These are phyloP conservation scores for Coemansia erecta DNA, from an alignment of 192 early-diverging fungal species.

Conservation along the genomic window DNA sequence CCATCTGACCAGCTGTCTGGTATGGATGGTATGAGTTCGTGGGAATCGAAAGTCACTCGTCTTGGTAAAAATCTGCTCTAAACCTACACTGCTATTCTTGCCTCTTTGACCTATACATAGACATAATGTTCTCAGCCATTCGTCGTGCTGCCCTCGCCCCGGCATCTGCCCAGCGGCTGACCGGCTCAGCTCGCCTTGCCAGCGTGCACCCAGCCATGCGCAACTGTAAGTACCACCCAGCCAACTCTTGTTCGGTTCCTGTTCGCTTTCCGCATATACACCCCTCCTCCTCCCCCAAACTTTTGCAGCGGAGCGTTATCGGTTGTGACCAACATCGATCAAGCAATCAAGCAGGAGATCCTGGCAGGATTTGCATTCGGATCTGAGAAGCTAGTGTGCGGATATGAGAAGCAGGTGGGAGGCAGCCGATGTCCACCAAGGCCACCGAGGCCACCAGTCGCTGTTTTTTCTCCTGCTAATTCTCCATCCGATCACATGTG, in stretches of 20 bases:
- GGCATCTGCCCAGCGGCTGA: conserved; percentile 15
- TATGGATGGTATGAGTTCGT: no score
- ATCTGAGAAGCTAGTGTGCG: neutral
- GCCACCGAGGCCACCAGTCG: conserved; percentile 4
- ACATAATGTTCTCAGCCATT: conserved; percentile 47
- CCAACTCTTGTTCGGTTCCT: no score
- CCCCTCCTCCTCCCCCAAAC: no score
- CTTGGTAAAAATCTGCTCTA: no score
- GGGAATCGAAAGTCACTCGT: no score
- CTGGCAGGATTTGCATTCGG: conserved; percentile 3
- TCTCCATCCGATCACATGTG: conserved; percentile 9
- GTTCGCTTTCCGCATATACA: no score
- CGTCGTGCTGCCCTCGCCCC: conserved; percentile 36
- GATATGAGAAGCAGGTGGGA: neutral
- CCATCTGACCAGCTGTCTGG: no score
- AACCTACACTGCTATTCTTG: no score
- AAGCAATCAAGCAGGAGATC: conserved; percentile 3
- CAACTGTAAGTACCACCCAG: conserved; percentile 12
- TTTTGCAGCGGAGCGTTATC: neutral
- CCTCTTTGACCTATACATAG: no score
- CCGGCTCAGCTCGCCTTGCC: conserved; percentile 12
- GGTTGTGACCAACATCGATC: neutral
- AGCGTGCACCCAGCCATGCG: conserved; percentile 1
- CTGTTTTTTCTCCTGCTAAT: conserved; percentile 3
- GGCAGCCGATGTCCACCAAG: neutral